A percentile compares a stretch with the other conserved stretches of the same genome.
Evolutionary conservation across 257 asterid species (phyloP).

Genomic region (Asclepias syriaca): DNA sequence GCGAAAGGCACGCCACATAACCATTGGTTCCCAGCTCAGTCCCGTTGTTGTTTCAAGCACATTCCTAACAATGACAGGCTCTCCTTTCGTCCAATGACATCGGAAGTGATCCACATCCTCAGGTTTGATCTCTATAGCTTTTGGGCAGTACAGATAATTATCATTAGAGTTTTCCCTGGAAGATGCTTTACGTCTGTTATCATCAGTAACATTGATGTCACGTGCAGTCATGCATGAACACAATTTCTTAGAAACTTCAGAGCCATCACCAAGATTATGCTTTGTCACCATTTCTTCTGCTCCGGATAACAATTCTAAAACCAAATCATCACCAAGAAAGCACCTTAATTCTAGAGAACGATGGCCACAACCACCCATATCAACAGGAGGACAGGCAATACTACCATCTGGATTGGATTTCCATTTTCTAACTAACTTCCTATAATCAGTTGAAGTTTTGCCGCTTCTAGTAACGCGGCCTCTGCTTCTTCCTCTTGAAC

Average conservation of each 20-base stretch:
- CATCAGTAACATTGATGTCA: no score
- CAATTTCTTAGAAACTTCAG: constrained; percentile 16
- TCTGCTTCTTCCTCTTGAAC: neutral
- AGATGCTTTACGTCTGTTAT: no score
- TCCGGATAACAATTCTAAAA: constrained; percentile 36
- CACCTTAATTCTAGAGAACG: constrained; percentile 33
- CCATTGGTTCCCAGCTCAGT: no score
- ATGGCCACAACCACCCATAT: constrained; percentile 43
- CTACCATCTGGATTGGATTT: constrained; percentile 33
- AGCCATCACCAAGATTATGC: constrained; percentile 12
- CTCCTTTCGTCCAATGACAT: no score
- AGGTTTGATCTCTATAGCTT: no score
- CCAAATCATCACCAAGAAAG: constrained; percentile 18
- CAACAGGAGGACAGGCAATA: constrained; percentile 44
- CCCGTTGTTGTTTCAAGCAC: no score
- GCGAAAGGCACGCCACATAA: no score
- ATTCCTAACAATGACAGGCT: no score
- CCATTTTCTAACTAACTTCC: constrained; percentile 27
- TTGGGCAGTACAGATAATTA: no score
- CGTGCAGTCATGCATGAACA: no score
- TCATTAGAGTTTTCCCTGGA: no score
- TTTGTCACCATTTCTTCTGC: constrained; percentile 32
- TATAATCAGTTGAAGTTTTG: neutral
- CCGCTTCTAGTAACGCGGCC: neutral
- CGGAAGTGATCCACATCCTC: no score